Evolutionary conservation across 1,284 basidiomycete genomes (phyloP), one percentile per base, ranked within the genome.

Genomic region (Afroboletus lepidellus): DNA sequence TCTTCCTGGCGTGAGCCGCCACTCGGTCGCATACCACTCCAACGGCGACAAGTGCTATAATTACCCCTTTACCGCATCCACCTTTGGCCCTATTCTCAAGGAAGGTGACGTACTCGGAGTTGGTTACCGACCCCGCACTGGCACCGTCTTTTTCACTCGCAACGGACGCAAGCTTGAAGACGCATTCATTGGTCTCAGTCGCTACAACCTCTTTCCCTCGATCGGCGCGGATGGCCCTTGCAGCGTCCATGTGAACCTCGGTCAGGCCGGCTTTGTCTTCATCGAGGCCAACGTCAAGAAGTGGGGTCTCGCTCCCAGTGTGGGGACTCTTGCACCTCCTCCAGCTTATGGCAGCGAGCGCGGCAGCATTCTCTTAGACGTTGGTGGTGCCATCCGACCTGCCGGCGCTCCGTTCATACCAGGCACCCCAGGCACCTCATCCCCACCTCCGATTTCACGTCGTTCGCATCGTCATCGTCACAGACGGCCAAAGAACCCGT

Each of bases 271-370:
- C 2, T 98, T 98, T 65, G 94, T 98, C 34, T 98, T 96, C 64
- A 97, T 98, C 63, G 94, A 98, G 72, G 94, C 94, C 30, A 97
- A 98, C 67, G 95, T 98, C 55, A 98, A 98, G 80, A 97, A 97
- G 70, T 98, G 94, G 95, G 94, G 94, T 21, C 74, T 98, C 33
- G 94, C 95, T 23, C 94, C 94, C 7, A 96, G 93, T 71, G 87
- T 93, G 16, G 94, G 94, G 37, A 98, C 95, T 1, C 79, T 98
- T 9, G 94, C 95, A 1, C 94, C 94, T 24, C 94, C 94, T 20
- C 94, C 94, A 2, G 93, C 95, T 0, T 98, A 98, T 68, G 94
- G 94, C 20, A 93, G 90, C 60, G 94, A 98, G 68, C 80, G 92
- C 16, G 94, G 95, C 12, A 95, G 92, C 66, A 96, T 98, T 54